Evolutionary conservation across 1,284 basidiomycete species (phyloP), one percentile per base, ranked within the genome.

Genomic region (Fistulinella staudtii): DNA sequence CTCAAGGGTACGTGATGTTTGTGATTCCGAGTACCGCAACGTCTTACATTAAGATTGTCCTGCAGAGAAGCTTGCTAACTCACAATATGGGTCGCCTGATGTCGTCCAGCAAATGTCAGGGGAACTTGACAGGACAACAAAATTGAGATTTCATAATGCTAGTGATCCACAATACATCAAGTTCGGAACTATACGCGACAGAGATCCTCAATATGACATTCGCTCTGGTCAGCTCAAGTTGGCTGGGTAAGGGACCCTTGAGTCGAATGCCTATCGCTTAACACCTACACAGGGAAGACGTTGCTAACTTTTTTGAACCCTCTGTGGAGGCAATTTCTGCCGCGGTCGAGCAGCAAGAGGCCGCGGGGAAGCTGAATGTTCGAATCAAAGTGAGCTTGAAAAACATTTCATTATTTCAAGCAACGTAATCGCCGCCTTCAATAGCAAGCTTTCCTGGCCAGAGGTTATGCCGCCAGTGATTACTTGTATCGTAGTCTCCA

Each of bases 391-490:
- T 69, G 35, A 45, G 22, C 2, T 28, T 27, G 1, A 4, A 13
- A 2, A 14, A 36, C 4, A 0, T 3, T n/a, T n/a, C n/a, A n/a
- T n/a, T n/a, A n/a, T n/a, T n/a, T n/a, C n/a, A n/a, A n/a, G n/a
- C n/a, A n/a, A n/a, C n/a, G n/a, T n/a, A n/a, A n/a, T n/a, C n/a
- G n/a, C n/a, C n/a, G n/a, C n/a, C n/a, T 6, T 8, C 5, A 29
- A n/a, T 33, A 53, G 50, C 31, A 56, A 27, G 40, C 22, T 4
- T 43, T 47, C 42, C 54, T 71, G 4, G 65, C 70, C 1, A 76
- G 76, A 3, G 74, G 76, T 13, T 77, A 73, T 50, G 74, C 71
- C 0, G 72, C 73, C 3, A 77, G 70, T 42, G 72, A 75, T 18
- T 76, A 69, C 63, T 58, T 77, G 6, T 75, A 66, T 49, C 50